Base-by-base conservation (phyloP, 176 grass and related monocot species). In the Carex myosuroides region DNA sequence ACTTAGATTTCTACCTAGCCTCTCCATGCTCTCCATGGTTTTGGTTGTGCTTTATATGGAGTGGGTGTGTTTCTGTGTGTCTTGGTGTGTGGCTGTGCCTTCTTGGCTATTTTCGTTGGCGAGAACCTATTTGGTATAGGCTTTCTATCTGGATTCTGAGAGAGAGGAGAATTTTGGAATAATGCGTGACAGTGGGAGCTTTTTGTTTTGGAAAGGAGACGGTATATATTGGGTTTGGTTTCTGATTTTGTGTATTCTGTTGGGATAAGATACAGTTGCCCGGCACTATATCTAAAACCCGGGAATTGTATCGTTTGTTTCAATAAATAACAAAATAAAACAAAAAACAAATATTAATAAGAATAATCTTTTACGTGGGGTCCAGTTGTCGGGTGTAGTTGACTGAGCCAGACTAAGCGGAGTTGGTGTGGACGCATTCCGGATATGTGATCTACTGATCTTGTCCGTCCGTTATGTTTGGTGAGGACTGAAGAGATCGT, bases 1-100 rank as follows among this genome's bases (percentile, higher is more conserved):
- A 89, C 95, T 95, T 79, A 90, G 79, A 60, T 91, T 85, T 16
- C 93, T 88, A 30, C 96, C 96, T 11, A 94, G 88, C 77, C 57
- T 87, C 87, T 98, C 95, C 33, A 88, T 78, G 41, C 78, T 69
- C 82, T 91, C 79, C 63, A 54, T 81, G 60, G 32, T 65, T 60
- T 4, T 53, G 4, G 64, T 29, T 79, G 64, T 69, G 70, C 16
- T 71, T 39, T 55, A 16, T 72, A 37, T 8, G 33, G 37, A 46
- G 70, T 26, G 18, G 33, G 20, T 26, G 57, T 32, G 54, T 72
- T 6, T 60, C 41, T 32, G 54, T 17, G 54, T 17, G 54, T 17
- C 4, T 58, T 2, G 30, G 29, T 44, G 2, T 64, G 60, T 81
- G 60, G 57, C 13, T 37, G 60, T 64, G 59, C 9, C 69, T 48